Conservation (phyloP, 352 stramenopile genomes). For the Phytopythium chamaehyphon region DNA sequence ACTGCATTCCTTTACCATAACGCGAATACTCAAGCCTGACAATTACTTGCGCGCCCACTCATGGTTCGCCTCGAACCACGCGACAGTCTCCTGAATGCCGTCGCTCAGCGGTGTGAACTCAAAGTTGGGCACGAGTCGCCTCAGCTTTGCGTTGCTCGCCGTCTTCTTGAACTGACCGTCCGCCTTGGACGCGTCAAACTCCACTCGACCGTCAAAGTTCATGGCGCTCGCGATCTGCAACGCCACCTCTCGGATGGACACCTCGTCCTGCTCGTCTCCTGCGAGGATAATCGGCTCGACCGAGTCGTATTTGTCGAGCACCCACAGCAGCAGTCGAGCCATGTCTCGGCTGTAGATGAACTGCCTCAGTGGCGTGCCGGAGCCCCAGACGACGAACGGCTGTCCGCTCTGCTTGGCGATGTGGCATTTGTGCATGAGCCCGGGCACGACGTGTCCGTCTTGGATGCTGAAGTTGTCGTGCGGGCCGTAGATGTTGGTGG, state of each 20-base stretch:
- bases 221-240: conserved; percentile 70
- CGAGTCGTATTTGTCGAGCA: conserved; percentile 68
- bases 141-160: conserved; percentile 95
- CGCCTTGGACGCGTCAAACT: conserved; percentile 93
- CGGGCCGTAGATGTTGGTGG: conserved; percentile 99
- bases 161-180: conserved; percentile 99
- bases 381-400: conserved; percentile 95
- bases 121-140: conserved; percentile 83
- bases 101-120: conserved; percentile 94
- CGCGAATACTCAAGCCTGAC: too few relatives aligned
- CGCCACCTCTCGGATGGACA: conserved; percentile 94
- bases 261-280: conserved; percentile 92
- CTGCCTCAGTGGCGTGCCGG: conserved; percentile 93
- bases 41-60: conserved; percentile 37
- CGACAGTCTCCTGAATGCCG: conserved; percentile 51
- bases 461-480: conserved; percentile 98
- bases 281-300: conserved; percentile 96
- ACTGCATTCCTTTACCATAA: too few relatives aligned
- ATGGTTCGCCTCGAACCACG: conserved; percentile 55
- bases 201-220: conserved; percentile 75
- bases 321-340: conserved; percentile 91
- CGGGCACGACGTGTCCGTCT: conserved; percentile 97
- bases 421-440: conserved; percentile 99
- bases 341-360: conserved; percentile 98
- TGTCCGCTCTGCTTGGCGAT: conserved; percentile 89